phyloP scores from a whole-genome alignment of 208 protist species.

The Leishmania lainsoni region DNA sequence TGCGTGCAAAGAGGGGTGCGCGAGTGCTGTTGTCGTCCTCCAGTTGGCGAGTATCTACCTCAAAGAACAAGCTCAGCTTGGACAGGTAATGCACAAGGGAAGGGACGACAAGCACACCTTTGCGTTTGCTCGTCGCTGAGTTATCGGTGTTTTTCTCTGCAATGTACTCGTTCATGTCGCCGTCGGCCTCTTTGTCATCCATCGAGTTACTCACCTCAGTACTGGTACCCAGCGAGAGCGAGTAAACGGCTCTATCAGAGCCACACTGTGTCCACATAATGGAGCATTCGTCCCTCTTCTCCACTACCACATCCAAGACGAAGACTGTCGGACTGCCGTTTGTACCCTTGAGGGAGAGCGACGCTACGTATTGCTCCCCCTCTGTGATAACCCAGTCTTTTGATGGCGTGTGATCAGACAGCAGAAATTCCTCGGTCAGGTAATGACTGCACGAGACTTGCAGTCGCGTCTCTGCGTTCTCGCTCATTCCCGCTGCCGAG shows the following conservation, averaged over 20 bases:
- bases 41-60: constrained; percentile 1
- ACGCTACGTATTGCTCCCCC: constrained; percentile 8
- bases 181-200: not conserved
- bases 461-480: constrained; percentile 19
- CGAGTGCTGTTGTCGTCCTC: not conserved
- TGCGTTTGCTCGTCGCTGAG: no score
- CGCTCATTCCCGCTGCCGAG: constrained; percentile 11
- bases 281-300: constrained; percentile 15
- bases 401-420: constrained; percentile 22
- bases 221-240: constrained; percentile 7
- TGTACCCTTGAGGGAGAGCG: constrained; percentile 17
- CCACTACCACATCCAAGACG: constrained; percentile 27
- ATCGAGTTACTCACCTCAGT: not conserved
- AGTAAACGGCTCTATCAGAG: constrained; percentile 14
- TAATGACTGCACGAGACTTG: constrained; percentile 21
- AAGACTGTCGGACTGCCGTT: constrained; percentile 14
- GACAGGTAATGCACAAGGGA: not conserved
- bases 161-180: not conserved
- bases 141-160: not conserved
- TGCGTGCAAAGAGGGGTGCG: not conserved
- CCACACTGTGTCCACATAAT: constrained; percentile 26
- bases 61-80: constrained; percentile 29
- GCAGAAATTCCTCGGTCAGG: constrained; percentile 4
- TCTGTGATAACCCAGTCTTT: constrained; percentile 12
- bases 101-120: no score